Percentiles rank a stretch among this genome's conserved stretches.
Conservation (phyloP, 305 asterid genomes). For the Rubia peregrina region DNA sequence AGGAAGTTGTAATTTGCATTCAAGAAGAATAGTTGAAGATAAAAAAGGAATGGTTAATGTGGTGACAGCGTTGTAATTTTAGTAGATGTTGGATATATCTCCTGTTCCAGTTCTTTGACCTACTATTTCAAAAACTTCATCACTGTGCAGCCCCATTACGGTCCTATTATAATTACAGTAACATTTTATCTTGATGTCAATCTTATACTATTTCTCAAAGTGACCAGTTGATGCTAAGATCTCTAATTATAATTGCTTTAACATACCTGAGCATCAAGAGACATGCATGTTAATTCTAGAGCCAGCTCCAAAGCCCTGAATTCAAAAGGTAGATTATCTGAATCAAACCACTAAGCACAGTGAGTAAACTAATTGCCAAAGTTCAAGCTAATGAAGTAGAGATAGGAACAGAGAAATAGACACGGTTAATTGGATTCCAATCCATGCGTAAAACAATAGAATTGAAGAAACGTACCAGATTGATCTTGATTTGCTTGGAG, state of each 20-base stretch:
- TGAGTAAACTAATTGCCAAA: conserved; percentile 7
- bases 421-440: neutral
- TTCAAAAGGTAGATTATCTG: conserved; percentile 95
- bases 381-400: neutral
- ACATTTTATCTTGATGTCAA: neutral
- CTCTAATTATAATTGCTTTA: neutral
- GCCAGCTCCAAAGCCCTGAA: conserved; percentile 97
- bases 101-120: conserved; percentile 87
- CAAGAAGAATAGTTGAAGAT: no score
- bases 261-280: conserved; percentile 93
- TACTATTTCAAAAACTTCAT: conserved; percentile 34
- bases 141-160: no score
- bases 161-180: no score
- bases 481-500: conserved; percentile 69
- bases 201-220: neutral
- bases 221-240: neutral
- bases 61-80: no score
- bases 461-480: conserved; percentile 46
- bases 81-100: conserved; percentile 86
- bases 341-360: no score
- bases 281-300: conserved; percentile 80
- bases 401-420: neutral
- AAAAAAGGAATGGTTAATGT: no score
- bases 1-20: no score
- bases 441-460: no score